phyloP scores from a whole-genome alignment of 139 green algal genomes.

The Gonium pectorale region DNA sequence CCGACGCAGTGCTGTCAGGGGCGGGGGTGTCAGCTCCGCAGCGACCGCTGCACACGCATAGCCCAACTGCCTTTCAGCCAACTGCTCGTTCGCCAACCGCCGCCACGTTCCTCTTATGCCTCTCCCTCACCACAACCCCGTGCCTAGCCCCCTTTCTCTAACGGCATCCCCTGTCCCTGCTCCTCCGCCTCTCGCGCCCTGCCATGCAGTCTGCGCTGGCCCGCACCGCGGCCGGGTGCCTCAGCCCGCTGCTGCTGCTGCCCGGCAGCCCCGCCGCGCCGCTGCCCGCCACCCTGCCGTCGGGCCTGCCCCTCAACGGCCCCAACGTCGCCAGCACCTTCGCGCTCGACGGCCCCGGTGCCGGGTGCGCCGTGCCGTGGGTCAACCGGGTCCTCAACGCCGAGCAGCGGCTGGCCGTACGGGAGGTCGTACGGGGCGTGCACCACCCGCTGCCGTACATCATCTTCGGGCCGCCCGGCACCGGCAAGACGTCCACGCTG shows the following conservation, averaged over 20 bases:
- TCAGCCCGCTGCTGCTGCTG: constrained; percentile 3
- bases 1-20: too few relatives aligned
- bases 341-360: neutral
- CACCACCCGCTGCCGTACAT: constrained; percentile 58
- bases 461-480: constrained; percentile 62
- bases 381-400: constrained; percentile 37
- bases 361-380: neutral
- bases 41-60: too few relatives aligned
- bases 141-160: neutral
- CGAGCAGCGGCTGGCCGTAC: constrained; percentile 56
- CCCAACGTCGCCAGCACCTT: neutral
- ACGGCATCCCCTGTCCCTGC: neutral
- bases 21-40: too few relatives aligned
- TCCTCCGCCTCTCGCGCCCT: neutral
- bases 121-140: neutral
- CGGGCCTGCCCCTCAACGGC: constrained; percentile 2
- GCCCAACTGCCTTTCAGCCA: neutral
- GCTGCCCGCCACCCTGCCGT: neutral
- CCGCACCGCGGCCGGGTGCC: neutral
- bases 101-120: too few relatives aligned
- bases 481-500: constrained; percentile 59
- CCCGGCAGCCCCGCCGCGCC: neutral
- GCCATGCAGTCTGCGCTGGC: neutral
- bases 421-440: constrained; percentile 37
- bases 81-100: too few relatives aligned